Evolutionary conservation across 2,329 filamentous ascomycete species (phyloP).

Genomic region (Stenocarpella maydis): DNA sequence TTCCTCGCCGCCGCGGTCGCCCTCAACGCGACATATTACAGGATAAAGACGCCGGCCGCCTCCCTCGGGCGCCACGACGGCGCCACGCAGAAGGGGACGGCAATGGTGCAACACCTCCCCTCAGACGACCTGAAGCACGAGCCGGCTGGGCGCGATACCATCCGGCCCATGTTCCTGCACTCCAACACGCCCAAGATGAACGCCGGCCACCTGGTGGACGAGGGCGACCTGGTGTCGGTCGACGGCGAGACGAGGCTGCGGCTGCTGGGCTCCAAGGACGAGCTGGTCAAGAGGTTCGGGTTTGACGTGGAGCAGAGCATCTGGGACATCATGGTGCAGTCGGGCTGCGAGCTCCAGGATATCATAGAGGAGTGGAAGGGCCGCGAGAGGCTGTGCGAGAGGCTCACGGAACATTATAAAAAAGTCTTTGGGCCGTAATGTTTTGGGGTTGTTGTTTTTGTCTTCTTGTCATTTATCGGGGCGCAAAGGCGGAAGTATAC

Average conservation of each 20-base stretch:
- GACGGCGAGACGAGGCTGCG: constrained; percentile 39
- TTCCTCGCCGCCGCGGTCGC: constrained; percentile 55
- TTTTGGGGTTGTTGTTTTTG: neutral
- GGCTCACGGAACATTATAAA: constrained; percentile 50
- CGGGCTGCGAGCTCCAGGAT: constrained; percentile 41
- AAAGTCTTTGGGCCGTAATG: constrained; percentile 47
- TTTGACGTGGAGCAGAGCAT: constrained; percentile 46
- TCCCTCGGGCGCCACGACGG: constrained; percentile 46
- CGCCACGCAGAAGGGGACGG: constrained; percentile 38
- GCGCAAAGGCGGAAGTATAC: neutral
- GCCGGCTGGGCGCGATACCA: constrained; percentile 5
- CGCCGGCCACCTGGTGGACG: constrained; percentile 40
- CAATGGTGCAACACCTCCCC: constrained; percentile 45
- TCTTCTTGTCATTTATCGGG: neutral
- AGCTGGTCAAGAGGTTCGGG: constrained; percentile 40
- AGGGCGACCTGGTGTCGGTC: constrained; percentile 35
- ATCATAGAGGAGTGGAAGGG: constrained; percentile 35
- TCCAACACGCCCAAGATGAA: constrained; percentile 50
- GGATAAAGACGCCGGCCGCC: constrained; percentile 46
- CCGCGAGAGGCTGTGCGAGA: constrained; percentile 40
- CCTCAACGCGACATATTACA: constrained; percentile 50
- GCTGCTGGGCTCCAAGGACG: constrained; percentile 43
- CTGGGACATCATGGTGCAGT: constrained; percentile 44
- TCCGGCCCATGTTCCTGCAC: constrained; percentile 47
- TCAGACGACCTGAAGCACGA: constrained; percentile 40